Evolutionary conservation across 176 grass and related monocot species (phyloP), one percentile per base, ranked within the genome.

Genomic region (Calamus simplicifolius): DNA sequence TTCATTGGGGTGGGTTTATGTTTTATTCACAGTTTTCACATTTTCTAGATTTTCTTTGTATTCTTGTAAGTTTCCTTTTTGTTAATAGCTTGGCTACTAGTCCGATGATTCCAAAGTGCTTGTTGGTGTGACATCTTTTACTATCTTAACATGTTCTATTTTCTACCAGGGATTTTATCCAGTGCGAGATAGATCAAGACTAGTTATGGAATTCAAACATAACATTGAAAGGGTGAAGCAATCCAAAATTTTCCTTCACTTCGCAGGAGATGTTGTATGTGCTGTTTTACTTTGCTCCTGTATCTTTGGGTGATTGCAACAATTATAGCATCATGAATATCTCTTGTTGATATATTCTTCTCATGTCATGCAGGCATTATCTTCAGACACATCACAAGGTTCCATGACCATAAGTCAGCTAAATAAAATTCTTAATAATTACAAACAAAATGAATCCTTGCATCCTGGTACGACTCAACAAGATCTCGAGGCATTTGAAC

Each of bases 131-230:
- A 52, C 17, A 31, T 54, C 12, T 50, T 28, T 54, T 80, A 29
- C 56, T 27, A 21, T 43, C 10, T 43, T 12, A 43, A 43, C 35
- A 3, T 43, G 35, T 43, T 43, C 35, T 43, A 43, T 43, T 16
- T 61, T 69, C 25, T 71, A 69, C 62, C 67, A 96, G 91, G 91
- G 91, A 75, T 96, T 87, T 68, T 96, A 72, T 61, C 91, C 91
- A 70, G 61, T 96, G 71, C 86, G 86, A n/a, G 86, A 96, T 80
- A 80, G 91, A 43, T 90, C 91, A 58, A 79, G 71, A 87, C 84
- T 96, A 72, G 68, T 64, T 17, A 19, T 56, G 19, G 83, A 90
- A 48, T 96, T 85, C 73, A 86, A 90, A 69, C 49, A 87, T 64
- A 67, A 71, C 52, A 68, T 96, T 61, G 63, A 69, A 30, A 76